Evolutionary conservation across 164 flowering plant genomes (phyloP).

Genomic region (Buxus sempervirens): DNA sequence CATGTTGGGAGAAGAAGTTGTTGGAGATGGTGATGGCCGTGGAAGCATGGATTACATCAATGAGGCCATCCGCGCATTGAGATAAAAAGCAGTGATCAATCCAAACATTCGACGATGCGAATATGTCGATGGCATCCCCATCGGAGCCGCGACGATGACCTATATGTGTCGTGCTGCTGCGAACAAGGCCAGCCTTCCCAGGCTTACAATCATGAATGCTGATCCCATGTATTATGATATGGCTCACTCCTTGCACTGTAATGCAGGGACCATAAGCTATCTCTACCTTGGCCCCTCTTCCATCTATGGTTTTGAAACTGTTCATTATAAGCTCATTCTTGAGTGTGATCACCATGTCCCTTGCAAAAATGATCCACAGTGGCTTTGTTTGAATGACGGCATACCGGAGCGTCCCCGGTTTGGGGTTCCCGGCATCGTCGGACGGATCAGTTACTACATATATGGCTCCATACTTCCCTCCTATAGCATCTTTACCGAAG

Average conservation of each 20-base stretch:
- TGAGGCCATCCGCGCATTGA: conserved; percentile 24
- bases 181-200: conserved; percentile 19
- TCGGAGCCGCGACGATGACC: conserved; percentile 17
- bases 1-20: conserved; percentile 26
- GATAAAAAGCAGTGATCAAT: conserved; percentile 28
- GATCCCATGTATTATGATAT: conserved; percentile 34
- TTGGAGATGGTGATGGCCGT: conserved; percentile 31
- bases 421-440: conserved; percentile 26
- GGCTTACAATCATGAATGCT: conserved; percentile 27
- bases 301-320: conserved; percentile 34
- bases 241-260: conserved; percentile 25
- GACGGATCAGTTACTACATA: conserved; percentile 25
- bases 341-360: conserved; percentile 27
- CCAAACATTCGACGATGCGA: conserved; percentile 26
- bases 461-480: conserved; percentile 22
- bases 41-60: conserved; percentile 29
- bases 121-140: conserved; percentile 27
- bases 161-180: conserved; percentile 21
- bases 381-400: conserved; percentile 28
- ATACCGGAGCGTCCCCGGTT: conserved; percentile 33
- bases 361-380: conserved; percentile 28
- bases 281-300: conserved; percentile 32
- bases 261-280: conserved; percentile 36
- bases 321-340: conserved; percentile 29
- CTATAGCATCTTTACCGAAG: conserved; percentile 25